Base-by-base conservation (phyloP, 306 rosid species). In the Vigna nakashimae region DNA sequence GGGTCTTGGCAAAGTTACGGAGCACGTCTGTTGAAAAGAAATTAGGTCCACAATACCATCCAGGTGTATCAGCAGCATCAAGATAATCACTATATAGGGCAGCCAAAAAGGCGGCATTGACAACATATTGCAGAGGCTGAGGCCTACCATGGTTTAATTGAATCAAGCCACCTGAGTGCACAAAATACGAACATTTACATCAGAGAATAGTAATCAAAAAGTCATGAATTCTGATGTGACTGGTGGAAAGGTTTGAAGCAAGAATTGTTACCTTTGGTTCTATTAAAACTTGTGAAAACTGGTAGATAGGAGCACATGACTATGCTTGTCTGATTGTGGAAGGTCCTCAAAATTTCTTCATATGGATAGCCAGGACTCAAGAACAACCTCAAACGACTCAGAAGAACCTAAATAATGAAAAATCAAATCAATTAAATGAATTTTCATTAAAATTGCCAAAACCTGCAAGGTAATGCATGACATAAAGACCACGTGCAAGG, bases 321-420 rank as follows among this genome's bases (percentile, higher is more conserved):
- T 28, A 96, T 90, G 88, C 89, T 92, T 13, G 99, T 92, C 89
- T 96, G 99, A 43, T 96, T 92, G 88, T 96, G 99, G 65, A 91
- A 96, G 20, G 99, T 91, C 80, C 93, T 87, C 69, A 96, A 84
- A 26, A 96, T 92, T 80, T 96, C 99, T 84, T 96, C 99, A 68
- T 96, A 96, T 5, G 99, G 99, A 89, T 96, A 96, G 7, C 99
- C 99, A 40, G 99, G 99, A 88, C 99, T 92, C 89, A 96, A 90
- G 91, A 96, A 96, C 85, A 96, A 83, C 80, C 99, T 90, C 93
- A 96, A 58, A 46, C 99, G 98, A 79, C 94, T 96, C 80, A 96
- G 86, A 87, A 96, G 99, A 71, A 96, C 96, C 99, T 96, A 76
- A 36, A 65, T 18, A 80, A 76, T 50, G 11, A 65, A 79, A 72